Evolutionary conservation across 2,329 filamentous ascomycete species (phyloP).

Genomic region (Pseudogymnoascus sp.): DNA sequence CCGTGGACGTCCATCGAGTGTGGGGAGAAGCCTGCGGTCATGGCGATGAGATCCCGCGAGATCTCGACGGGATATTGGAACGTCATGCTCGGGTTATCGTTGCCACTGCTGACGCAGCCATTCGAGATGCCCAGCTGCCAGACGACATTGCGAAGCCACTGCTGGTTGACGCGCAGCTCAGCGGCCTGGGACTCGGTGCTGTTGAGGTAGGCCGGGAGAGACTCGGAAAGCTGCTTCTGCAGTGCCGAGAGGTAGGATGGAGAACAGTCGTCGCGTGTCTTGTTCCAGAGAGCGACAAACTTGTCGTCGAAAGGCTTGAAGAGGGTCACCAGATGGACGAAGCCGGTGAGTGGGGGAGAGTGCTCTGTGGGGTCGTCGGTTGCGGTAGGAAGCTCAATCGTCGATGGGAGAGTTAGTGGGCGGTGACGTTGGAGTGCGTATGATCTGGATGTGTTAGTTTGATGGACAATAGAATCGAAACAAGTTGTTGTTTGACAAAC

Average conservation of each 20-base stretch:
- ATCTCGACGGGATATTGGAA: constrained; percentile 59
- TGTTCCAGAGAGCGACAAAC: constrained; percentile 60
- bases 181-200: constrained; percentile 45
- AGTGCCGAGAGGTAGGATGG: constrained; percentile 49
- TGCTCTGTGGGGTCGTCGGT: constrained; percentile 53
- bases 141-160: constrained; percentile 57
- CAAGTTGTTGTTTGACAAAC: constrained; percentile 16
- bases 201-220: constrained; percentile 45
- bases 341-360: constrained; percentile 46
- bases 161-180: constrained; percentile 52
- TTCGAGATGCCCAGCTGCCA: constrained; percentile 57
- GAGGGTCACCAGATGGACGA: constrained; percentile 53
- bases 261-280: constrained; percentile 51
- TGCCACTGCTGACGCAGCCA: constrained; percentile 41
- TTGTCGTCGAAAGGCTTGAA: constrained; percentile 61
- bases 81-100: constrained; percentile 47
- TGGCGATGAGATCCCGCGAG: constrained; percentile 52
- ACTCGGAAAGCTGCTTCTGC: constrained; percentile 55
- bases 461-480: not conserved
- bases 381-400: constrained; percentile 57
- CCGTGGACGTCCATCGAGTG: constrained; percentile 69
- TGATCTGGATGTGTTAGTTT: constrained; percentile 37
- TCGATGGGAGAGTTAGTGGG: constrained; percentile 62
- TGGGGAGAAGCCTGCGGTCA: constrained; percentile 65
- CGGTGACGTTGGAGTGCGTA: constrained; percentile 65